Evolutionary conservation across 208 protist species (phyloP), one percentile per base, ranked within the genome.

Genomic region (Vickermania ingenoplastis): DNA sequence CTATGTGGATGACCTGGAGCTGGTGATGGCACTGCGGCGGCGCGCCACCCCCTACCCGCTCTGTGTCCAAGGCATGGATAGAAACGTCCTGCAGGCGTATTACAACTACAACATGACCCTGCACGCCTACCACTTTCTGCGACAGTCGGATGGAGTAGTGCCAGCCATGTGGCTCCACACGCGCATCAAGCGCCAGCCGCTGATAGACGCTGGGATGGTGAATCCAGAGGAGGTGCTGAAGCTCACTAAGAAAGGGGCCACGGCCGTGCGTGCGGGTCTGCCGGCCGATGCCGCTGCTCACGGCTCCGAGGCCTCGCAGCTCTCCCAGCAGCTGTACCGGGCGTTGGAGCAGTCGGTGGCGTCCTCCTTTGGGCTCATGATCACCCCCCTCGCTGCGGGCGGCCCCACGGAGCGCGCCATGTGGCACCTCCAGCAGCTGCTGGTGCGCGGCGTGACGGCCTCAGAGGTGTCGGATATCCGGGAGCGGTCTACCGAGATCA

Each of bases 111-210:
- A 88, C 71, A 78, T 80, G n/a, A 81, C 75, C 5, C 65, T 86
- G 51, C 81, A 89, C 63, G 85, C 71, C 4, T 86, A 83, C 59
- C 84, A 85, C 71, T 83, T 81, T 59, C 75, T 81, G 4, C 71
- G 79, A 45, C 69, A 74, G 27, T 92, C 85, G 3, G 85, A 92
- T 41, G 85, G 77, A 22, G 62, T 59, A 14, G 31, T 63, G 17
- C 49, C 74, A 1, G 77, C 77, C 41, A 63, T 92, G 55, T 83
- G 78, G 74, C 64, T 79, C 45, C 41, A 73, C 61, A 56, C 71
- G 4, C 28, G 61, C 24, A 29, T 89, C 36, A 7, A 45, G 7
- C 36, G 36, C 36, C 7, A 45, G 7, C 36, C 36, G 2, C 41
- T 81, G 30, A n/a, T 13, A 17, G n/a, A 2, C 3, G 54, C 52